These are phyloP conservation scores for Pisolithus albus DNA, from an alignment of 768 basidiomycete genomes.

Conservation along the genomic window DNA sequence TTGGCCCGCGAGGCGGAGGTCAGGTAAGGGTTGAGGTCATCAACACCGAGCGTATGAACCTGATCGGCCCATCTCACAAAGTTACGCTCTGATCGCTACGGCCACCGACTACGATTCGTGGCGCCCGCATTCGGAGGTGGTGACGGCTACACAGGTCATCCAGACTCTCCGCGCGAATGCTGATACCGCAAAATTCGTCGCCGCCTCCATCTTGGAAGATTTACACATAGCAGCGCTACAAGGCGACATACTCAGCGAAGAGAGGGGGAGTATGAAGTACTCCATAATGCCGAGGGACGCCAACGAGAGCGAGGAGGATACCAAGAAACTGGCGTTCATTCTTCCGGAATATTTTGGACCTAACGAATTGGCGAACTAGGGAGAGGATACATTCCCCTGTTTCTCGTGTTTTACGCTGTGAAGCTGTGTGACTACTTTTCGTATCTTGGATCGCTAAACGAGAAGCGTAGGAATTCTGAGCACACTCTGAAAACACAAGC, in stretches of 20 bases:
- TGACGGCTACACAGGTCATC: slow-evolving; percentile 88
- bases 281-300: slow-evolving; percentile 72
- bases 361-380: neutral
- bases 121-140: slow-evolving; percentile 71
- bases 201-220: slow-evolving; percentile 61
- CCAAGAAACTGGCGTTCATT: slow-evolving; percentile 65
- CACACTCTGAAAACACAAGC: no score
- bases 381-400: no score
- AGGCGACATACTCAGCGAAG: slow-evolving; percentile 55
- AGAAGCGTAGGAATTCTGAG: no score
- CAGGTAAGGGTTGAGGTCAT: slow-evolving; percentile 40
- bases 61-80: slow-evolving; percentile 23
- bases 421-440: no score
- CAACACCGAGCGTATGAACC: neutral
- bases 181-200: slow-evolving; percentile 73
- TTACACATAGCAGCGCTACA: slow-evolving; percentile 52
- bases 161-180: slow-evolving; percentile 85
- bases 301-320: slow-evolving; percentile 50
- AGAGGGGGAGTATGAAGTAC: slow-evolving; percentile 77
- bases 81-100: slow-evolving; percentile 87
- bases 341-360: slow-evolving; percentile 66
- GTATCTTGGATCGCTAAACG: no score
- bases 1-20: slow-evolving; percentile 93
- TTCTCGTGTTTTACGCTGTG: no score
- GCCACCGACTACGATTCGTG: slow-evolving; percentile 96